Percentiles rank a stretch among this genome's conserved stretches.
Conservation (phyloP, 768 basidiomycete genomes). For the Russula ochroleuca region DNA sequence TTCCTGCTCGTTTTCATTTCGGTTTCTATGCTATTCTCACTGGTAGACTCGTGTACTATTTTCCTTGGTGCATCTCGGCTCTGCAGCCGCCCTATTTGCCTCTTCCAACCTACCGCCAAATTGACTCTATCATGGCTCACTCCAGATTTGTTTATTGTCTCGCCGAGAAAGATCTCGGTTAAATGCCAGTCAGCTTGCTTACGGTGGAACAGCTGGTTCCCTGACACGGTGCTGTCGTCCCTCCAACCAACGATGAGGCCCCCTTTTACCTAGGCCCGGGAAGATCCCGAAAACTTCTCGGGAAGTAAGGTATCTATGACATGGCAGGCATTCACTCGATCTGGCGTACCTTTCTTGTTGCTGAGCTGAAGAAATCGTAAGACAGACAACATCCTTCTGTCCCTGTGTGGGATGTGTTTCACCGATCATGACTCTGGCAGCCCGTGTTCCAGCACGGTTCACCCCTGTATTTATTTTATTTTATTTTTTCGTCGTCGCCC, state of each 20-base stretch:
- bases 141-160: background rate
- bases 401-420: background rate
- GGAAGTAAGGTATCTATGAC: background rate
- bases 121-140: background rate
- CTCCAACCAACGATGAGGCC: background rate
- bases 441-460: background rate
- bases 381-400: background rate
- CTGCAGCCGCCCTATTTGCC: background rate
- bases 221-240: background rate
- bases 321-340: background rate
- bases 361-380: background rate
- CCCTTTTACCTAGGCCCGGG: background rate
- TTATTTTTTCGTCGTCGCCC: background rate
- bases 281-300: background rate
- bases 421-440: background rate
- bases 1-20: constrained; percentile 9
- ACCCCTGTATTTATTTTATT: background rate
- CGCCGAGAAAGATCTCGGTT: background rate
- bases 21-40: constrained; percentile 9
- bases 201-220: background rate
- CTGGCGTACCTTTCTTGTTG: background rate
- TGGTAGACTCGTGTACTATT: background rate
- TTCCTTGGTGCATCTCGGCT: background rate
- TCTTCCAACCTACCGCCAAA: background rate
- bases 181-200: background rate